These are phyloP conservation scores for Annulohypoxylon nitens DNA, from an alignment of 495 filamentous ascomycete genomes.

Conservation along the genomic window DNA sequence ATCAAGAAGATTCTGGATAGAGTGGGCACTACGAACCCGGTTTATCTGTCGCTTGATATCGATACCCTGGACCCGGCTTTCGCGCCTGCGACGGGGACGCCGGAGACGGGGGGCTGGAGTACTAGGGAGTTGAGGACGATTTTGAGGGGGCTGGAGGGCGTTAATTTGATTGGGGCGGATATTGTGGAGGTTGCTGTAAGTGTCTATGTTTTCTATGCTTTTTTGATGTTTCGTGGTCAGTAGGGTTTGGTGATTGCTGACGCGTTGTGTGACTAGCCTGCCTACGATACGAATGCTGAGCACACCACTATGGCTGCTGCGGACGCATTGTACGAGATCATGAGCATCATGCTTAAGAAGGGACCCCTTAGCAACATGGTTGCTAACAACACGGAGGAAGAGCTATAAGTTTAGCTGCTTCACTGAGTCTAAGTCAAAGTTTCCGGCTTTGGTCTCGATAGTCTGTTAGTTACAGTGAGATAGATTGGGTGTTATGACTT, in stretches of 20 bases:
- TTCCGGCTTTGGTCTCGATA: not conserved
- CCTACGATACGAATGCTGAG: slow-evolving; percentile 89
- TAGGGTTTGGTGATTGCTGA: not conserved
- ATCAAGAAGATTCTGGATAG: slow-evolving; percentile 71
- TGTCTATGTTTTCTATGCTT: slow-evolving; percentile 11
- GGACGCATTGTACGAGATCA: slow-evolving; percentile 85
- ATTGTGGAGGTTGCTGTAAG: slow-evolving; percentile 82
- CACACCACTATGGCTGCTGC: slow-evolving; percentile 87
- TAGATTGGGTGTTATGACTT: not conserved
- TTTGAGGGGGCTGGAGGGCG: slow-evolving; percentile 74
- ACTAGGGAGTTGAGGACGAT: slow-evolving; percentile 80
- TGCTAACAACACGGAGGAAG: slow-evolving; percentile 22
- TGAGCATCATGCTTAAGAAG: slow-evolving; percentile 85
- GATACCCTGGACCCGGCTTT: slow-evolving; percentile 80
- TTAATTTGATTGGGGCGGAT: slow-evolving; percentile 81
- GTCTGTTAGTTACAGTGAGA: not conserved
- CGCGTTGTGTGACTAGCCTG: slow-evolving; percentile 64
- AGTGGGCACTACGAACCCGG: slow-evolving; percentile 73
- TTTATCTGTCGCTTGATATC: slow-evolving; percentile 82
- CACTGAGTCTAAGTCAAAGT: not conserved
- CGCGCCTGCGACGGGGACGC: slow-evolving; percentile 80
- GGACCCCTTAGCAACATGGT: slow-evolving; percentile 55
- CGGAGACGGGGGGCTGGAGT: slow-evolving; percentile 83
- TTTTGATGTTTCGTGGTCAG: not conserved
- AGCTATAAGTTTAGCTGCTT: slow-evolving; percentile 34